Conservation (phyloP, 345 rosid genomes). For the Eucalyptus regnans region DNA sequence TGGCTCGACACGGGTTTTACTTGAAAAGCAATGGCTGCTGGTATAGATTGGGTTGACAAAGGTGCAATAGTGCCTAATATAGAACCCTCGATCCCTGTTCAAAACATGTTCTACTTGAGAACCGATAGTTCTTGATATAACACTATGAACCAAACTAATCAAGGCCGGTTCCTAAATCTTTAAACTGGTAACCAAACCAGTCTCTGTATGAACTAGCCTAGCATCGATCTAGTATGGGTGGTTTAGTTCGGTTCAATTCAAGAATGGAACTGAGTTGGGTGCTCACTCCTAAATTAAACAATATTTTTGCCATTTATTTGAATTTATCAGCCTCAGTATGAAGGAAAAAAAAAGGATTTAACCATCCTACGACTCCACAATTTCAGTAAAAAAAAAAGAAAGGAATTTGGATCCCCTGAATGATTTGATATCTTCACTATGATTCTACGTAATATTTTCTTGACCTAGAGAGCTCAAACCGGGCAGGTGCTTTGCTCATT, state of each 20-base stretch:
- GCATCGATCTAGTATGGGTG: background rate
- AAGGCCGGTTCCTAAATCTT: background rate
- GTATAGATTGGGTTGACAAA: background rate
- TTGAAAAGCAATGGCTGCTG: background rate
- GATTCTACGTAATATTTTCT: background rate
- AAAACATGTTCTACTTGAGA: background rate
- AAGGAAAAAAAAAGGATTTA: background rate
- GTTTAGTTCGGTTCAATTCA: background rate
- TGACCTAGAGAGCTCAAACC: background rate
- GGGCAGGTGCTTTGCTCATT: background rate
- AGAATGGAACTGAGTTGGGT: rapidly evolving
- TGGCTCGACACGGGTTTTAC: background rate
- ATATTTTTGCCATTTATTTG: background rate
- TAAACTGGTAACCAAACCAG: rapidly evolving
- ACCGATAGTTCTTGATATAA: background rate
- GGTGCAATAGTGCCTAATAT: background rate
- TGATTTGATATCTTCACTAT: background rate
- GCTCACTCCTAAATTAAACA: background rate
- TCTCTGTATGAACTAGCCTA: rapidly evolving
- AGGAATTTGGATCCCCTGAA: background rate
- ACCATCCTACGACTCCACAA: background rate
- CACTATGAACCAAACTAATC: background rate
- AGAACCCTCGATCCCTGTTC: background rate
- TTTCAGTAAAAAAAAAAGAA: background rate
- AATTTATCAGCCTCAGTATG: background rate